Evolutionary conservation across 257 asterid species (phyloP).

Genomic region (Leonotis leonurus): DNA sequence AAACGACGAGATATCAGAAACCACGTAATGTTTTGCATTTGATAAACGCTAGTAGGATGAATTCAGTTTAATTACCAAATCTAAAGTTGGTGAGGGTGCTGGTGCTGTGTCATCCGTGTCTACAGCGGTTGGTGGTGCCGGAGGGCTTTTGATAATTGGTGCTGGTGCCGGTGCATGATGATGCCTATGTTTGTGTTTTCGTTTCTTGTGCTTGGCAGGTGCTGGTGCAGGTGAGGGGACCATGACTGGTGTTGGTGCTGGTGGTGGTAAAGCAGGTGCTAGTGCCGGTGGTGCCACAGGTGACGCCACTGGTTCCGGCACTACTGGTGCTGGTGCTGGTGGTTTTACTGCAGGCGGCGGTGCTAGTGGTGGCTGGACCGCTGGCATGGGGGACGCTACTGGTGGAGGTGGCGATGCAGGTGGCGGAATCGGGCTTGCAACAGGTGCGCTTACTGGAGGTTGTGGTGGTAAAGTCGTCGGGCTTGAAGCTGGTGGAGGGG

Average conservation of each 20-base stretch:
- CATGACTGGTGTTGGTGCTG: constrained; percentile 39
- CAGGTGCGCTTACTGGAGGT: constrained; percentile 44
- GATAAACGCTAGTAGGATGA: background rate
- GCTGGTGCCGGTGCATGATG: constrained; percentile 95
- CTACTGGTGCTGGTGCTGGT: constrained; percentile 53
- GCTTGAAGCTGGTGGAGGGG: constrained; percentile 34
- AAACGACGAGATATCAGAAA: constrained; percentile 14
- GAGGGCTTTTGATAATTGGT: constrained; percentile 77
- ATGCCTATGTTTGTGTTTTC: constrained; percentile 39
- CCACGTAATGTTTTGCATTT: constrained; percentile 7
- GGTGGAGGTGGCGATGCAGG: constrained; percentile 26
- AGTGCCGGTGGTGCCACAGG: constrained; percentile 37
- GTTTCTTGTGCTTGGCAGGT: constrained; percentile 33
- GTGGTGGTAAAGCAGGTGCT: constrained; percentile 43
- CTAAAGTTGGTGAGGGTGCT: constrained; percentile 75
- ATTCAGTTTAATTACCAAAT: constrained; percentile 46
- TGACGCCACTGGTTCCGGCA: constrained; percentile 48
- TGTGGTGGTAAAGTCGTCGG: constrained; percentile 53
- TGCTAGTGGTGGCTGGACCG: constrained; percentile 30
- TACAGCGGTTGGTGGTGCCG: constrained; percentile 72
- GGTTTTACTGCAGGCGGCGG: constrained; percentile 35
- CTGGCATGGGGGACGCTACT: constrained; percentile 30
- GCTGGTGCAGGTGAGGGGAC: constrained; percentile 66
- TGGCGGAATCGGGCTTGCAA: constrained; percentile 42
- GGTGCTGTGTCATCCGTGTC: constrained; percentile 57